Evolutionary conservation across 805 yeast genomes (phyloP).

Genomic region (Candida wancherniae): DNA sequence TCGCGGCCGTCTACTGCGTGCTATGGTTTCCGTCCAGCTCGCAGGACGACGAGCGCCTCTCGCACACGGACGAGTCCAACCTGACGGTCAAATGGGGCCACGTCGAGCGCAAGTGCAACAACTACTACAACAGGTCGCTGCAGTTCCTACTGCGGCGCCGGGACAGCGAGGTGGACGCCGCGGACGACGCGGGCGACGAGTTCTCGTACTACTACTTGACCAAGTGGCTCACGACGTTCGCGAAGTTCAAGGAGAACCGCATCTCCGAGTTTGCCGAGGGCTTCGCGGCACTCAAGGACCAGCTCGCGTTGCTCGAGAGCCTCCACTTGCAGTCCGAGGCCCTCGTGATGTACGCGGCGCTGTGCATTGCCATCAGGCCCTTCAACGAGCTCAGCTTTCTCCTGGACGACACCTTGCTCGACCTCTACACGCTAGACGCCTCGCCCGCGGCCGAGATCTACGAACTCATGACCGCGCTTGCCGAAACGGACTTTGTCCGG

Average conservation of each 20-base stretch:
- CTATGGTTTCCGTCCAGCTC: constrained; percentile 18
- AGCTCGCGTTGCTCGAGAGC: constrained; percentile 1
- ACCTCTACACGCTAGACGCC: constrained; percentile 13
- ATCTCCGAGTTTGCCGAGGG: constrained; percentile 22
- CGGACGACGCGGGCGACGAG: constrained; percentile 14
- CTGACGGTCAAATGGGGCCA: constrained; percentile 9
- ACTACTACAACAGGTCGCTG: constrained; percentile 22
- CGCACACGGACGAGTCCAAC: constrained; percentile 2
- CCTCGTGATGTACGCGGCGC: constrained; percentile 22
- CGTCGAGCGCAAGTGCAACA: constrained; percentile 20
- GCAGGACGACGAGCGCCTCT: constrained; percentile 4
- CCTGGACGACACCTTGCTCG: constrained; percentile 17
- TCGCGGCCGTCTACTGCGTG: constrained; percentile 18
- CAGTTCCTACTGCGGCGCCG: constrained; percentile 8
- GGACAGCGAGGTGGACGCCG: constrained; percentile 4
- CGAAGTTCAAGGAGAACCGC: constrained; percentile 23
- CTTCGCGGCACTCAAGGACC: constrained; percentile 15
- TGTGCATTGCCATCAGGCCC: constrained; percentile 25
- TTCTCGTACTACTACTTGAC: constrained; percentile 19
- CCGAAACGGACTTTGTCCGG: constrained; percentile 17
- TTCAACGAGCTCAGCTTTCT: constrained; percentile 20
- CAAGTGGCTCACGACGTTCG: constrained; percentile 20
- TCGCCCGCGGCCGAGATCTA: constrained; percentile 5
- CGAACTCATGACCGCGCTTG: constrained; percentile 18
- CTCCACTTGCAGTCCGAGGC: constrained; percentile 12